A percentile compares a stretch with the other conserved stretches of the same genome.
These are phyloP conservation scores for Talaromyces rugulosus DNA, from an alignment of 2,329 filamentous ascomycete genomes.

Conservation along the genomic window DNA sequence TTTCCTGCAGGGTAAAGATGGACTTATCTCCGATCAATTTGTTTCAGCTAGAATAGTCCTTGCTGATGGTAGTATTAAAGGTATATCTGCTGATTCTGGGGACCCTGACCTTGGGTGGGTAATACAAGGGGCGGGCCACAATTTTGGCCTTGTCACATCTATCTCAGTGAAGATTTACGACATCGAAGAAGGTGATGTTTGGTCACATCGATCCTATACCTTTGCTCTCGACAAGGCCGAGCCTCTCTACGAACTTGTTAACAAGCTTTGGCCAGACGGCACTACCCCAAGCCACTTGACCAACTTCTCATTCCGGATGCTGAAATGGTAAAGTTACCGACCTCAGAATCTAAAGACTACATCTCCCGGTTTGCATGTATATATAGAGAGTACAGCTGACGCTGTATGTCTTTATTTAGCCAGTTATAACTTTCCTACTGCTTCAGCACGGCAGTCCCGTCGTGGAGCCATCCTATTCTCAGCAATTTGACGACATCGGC, in stretches of 20 bases:
- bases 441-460: not conserved
- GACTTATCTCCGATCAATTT: constrained; percentile 37
- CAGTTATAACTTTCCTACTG: not conserved
- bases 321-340: not conserved
- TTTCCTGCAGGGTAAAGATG: constrained; percentile 18
- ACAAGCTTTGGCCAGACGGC: constrained; percentile 1
- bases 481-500: not conserved
- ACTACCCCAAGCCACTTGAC: not conserved
- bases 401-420: not conserved
- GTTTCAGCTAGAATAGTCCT: constrained; percentile 38
- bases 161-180: constrained; percentile 26
- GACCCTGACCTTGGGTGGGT: constrained; percentile 40
- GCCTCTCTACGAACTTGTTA: not conserved
- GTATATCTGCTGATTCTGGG: constrained; percentile 32
- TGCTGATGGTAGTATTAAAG: constrained; percentile 34
- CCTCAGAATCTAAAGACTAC: not conserved
- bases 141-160: constrained; percentile 38
- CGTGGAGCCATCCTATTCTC: not conserved
- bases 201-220: not conserved
- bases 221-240: not conserved
- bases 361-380: not conserved
- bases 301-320: not conserved
- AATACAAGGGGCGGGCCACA: constrained; percentile 38
- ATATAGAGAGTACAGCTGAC: not conserved
- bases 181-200: not conserved